These are phyloP conservation scores for Dothistroma septosporum DNA, from an alignment of 2,329 filamentous ascomycete species.

Conservation along the genomic window DNA sequence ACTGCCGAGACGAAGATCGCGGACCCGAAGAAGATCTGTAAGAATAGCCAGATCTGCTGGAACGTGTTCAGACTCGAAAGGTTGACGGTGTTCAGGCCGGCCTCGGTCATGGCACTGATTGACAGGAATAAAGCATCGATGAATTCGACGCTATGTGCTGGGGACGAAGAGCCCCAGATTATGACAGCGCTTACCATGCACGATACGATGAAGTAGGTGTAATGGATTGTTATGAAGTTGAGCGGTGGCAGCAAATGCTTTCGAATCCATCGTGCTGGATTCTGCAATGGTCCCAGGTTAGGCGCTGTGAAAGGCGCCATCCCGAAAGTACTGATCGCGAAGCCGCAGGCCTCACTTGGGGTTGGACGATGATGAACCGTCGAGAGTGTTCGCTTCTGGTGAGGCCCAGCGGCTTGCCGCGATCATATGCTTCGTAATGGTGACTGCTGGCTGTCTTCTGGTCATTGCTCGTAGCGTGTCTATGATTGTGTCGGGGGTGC, in stretches of 20 bases:
- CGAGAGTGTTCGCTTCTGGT: conserved; percentile 9
- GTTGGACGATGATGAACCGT: neutral
- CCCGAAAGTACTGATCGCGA: neutral
- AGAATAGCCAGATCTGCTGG: conserved; percentile 63
- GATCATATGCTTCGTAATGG: conserved; percentile 3
- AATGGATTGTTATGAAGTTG: conserved; percentile 51
- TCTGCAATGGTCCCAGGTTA: conserved; percentile 15
- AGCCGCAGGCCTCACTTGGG: neutral
- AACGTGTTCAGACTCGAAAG: conserved; percentile 61
- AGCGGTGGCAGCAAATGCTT: conserved; percentile 24
- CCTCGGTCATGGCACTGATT: conserved; percentile 62
- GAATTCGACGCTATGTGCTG: conserved; percentile 52
- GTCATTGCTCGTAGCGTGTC: neutral
- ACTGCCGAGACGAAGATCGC: conserved; percentile 63
- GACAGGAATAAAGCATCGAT: conserved; percentile 64
- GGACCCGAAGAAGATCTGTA: conserved; percentile 63
- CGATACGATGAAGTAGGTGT: conserved; percentile 60
- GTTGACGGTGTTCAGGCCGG: conserved; percentile 65
- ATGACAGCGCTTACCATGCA: conserved; percentile 55
- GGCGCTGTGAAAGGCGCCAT: neutral
- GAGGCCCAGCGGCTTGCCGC: conserved; percentile 3
- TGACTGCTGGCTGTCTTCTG: neutral
- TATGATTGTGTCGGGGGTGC: neutral
- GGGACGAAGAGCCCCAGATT: conserved; percentile 57
- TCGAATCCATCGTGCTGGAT: conserved; percentile 17